phyloP scores from a whole-genome alignment of 2,329 filamentous ascomycete genomes.

The Nannizzia gypsea region DNA sequence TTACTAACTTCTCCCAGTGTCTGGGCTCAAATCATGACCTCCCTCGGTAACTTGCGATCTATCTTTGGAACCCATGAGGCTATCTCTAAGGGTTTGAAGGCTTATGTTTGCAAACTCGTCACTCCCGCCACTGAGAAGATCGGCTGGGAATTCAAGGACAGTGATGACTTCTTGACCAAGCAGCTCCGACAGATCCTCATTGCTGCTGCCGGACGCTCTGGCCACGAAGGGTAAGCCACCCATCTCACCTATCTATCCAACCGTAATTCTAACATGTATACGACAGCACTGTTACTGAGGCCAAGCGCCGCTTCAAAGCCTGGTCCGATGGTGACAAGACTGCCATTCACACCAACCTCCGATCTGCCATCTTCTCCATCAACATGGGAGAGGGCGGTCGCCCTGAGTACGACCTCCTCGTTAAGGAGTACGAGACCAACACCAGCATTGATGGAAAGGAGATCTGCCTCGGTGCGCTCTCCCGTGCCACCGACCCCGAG shows the following conservation, averaged over 20 bases:
- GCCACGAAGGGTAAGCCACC: constrained; percentile 56
- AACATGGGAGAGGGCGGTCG: constrained; percentile 61
- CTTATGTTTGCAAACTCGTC: constrained; percentile 68
- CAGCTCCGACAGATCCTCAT: constrained; percentile 77
- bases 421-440: constrained; percentile 72
- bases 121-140: constrained; percentile 62
- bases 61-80: constrained; percentile 68
- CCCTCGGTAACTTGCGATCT: constrained; percentile 65
- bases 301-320: constrained; percentile 65
- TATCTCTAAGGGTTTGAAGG: constrained; percentile 60
- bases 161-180: constrained; percentile 69
- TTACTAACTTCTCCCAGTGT: constrained; percentile 41
- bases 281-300: constrained; percentile 55
- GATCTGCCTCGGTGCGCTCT: constrained; percentile 65
- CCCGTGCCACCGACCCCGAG: constrained; percentile 56
- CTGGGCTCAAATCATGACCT: constrained; percentile 73
- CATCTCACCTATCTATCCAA: not conserved
- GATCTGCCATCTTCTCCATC: constrained; percentile 67
- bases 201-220: constrained; percentile 58
- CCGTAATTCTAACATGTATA: constrained; percentile 8
- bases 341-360: constrained; percentile 70
- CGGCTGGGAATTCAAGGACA: constrained; percentile 70
- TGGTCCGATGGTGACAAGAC: constrained; percentile 54
- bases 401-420: constrained; percentile 60
- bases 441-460: constrained; percentile 86